Evolutionary conservation across 2,329 filamentous ascomycete species (phyloP).

Genomic region (Paramyrothecium roridum): DNA sequence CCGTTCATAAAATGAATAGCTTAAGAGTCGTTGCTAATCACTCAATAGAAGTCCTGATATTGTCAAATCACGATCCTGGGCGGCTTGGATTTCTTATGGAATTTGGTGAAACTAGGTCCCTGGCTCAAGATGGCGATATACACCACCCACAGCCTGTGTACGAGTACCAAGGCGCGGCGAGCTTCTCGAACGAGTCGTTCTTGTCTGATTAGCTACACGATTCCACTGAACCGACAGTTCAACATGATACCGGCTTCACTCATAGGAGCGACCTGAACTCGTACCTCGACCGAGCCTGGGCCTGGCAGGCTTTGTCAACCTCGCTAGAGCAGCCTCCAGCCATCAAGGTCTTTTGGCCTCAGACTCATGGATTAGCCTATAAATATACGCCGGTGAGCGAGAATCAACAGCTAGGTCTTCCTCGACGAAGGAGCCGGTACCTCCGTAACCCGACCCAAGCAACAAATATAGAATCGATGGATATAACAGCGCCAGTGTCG

Average conservation of each 20-base stretch:
- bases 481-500: neutral
- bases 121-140: neutral
- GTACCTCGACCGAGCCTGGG: neutral
- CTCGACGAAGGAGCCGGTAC: constrained; percentile 3
- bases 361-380: neutral
- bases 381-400: neutral
- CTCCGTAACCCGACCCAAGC: neutral
- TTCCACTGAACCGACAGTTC: neutral
- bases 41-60: neutral
- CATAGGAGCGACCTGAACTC: neutral
- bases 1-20: no score
- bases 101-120: neutral
- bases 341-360: neutral
- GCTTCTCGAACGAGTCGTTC: neutral
- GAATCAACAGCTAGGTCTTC: constrained; percentile 2
- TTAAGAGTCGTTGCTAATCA: no score
- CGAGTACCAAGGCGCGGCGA: neutral
- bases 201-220: neutral
- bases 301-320: neutral
- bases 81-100: neutral
- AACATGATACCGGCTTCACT: neutral
- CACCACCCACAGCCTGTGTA: neutral
- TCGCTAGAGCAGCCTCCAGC: neutral
- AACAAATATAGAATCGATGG: neutral
- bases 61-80: neutral